Percentiles rank a stretch among this genome's conserved stretches.
phyloP scores from a whole-genome alignment of 1,139 yeast species.

The Pichiaceae sp. region DNA sequence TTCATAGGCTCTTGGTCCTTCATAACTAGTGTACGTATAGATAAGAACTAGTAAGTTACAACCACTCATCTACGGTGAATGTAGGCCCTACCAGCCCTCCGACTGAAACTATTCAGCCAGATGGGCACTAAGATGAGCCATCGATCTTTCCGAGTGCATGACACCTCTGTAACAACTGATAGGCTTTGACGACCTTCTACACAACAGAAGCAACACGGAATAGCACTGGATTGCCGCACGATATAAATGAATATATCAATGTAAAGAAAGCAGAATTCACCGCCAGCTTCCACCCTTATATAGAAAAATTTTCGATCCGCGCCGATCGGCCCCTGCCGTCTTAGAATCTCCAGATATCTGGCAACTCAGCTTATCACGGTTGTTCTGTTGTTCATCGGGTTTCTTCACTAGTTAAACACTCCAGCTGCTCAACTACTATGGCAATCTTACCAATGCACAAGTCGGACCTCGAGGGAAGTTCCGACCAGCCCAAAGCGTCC shows the following conservation, averaged over 20 bases:
- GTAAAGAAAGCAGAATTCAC: no score
- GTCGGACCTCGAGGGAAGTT: not conserved
- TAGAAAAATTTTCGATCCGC: not conserved
- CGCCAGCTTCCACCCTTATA: not conserved
- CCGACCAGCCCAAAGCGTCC: not conserved
- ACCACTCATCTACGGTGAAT: slow-evolving; percentile 14
- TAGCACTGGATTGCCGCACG: slow-evolving; percentile 68
- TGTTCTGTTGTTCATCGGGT: no score
- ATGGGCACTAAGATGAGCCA: slow-evolving; percentile 56
- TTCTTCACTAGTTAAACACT: no score
- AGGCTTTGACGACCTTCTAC: slow-evolving; percentile 4
- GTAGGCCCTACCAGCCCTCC: slow-evolving; percentile 60
- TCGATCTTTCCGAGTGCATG: slow-evolving; percentile 59
- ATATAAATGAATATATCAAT: no score
- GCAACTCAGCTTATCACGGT: no score
- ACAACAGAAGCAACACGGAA: slow-evolving; percentile 55
- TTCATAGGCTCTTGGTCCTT: slow-evolving; percentile 5
- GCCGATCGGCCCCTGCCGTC: not conserved
- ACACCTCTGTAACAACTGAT: slow-evolving; percentile 33
- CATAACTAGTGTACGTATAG: not conserved
- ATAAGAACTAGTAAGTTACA: not conserved
- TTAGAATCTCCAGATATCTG: not conserved
- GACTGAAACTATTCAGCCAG: slow-evolving; percentile 23
- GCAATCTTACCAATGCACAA: not conserved
- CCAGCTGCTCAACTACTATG: no score